phyloP scores from a whole-genome alignment of 2,329 filamentous ascomycete genomes.

The Fusarium agapanthi region DNA sequence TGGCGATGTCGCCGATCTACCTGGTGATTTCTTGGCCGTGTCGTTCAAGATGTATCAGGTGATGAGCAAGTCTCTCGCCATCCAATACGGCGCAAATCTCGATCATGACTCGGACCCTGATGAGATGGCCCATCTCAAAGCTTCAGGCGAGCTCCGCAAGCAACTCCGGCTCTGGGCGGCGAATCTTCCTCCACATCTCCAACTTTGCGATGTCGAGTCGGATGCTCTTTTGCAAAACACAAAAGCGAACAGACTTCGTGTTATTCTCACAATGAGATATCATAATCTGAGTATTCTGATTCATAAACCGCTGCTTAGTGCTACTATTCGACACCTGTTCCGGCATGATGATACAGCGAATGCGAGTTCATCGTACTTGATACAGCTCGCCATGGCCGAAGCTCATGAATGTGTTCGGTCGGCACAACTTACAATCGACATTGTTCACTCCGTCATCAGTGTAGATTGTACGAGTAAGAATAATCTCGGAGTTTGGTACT shows the following conservation, averaged over 20 bases:
- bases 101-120: not conserved
- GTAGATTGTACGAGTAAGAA: not conserved
- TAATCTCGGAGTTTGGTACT: not conserved
- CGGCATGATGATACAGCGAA: not conserved
- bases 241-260: not conserved
- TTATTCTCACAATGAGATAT: not conserved
- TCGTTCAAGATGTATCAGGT: not conserved
- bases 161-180: not conserved
- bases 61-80: not conserved
- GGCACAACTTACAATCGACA: not conserved
- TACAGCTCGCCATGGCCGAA: not conserved
- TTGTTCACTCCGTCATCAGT: not conserved
- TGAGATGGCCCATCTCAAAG: not conserved
- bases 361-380: not conserved
- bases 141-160: not conserved
- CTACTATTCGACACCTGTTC: not conserved
- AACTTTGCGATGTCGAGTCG: not conserved
- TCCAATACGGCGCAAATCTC: not conserved
- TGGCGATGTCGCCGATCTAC: not conserved
- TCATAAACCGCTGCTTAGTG: not conserved
- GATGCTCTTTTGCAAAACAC: not conserved
- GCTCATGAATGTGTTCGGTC: not conserved
- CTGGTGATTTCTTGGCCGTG: not conserved
- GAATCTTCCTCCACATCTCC: not conserved
- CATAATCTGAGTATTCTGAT: not conserved